Evolutionary conservation across 2,329 filamentous ascomycete species (phyloP).

Genomic region (Trichophyton equinum): DNA sequence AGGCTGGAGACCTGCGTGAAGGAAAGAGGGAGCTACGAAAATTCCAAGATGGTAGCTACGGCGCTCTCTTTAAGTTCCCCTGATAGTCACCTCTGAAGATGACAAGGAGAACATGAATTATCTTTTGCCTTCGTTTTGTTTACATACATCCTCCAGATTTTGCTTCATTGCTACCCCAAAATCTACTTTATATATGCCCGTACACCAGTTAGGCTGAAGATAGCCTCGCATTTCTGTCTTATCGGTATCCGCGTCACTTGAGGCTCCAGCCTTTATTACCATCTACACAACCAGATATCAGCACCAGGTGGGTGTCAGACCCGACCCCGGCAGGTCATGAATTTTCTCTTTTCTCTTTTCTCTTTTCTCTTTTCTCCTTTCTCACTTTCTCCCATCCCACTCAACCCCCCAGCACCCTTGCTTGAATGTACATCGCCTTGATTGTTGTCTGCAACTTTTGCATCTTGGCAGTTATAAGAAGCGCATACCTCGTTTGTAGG

Average conservation of each 20-base stretch:
- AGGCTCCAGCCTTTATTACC: neutral
- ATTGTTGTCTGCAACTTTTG: neutral
- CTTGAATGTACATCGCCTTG: neutral
- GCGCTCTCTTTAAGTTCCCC: constrained; percentile 6
- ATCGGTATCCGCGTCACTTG: neutral
- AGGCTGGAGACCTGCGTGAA: neutral
- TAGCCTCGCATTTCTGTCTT: neutral
- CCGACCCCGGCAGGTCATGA: neutral
- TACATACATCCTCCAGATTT: neutral
- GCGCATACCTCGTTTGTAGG: neutral
- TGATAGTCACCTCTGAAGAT: neutral
- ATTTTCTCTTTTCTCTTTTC: neutral
- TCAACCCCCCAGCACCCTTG: no score
- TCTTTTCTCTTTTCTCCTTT: neutral
- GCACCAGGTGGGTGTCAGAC: neutral
- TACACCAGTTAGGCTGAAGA: neutral
- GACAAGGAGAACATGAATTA: neutral
- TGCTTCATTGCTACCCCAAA: neutral
- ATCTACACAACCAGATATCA: neutral
- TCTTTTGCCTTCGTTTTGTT: neutral
- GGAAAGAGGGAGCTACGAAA: neutral
- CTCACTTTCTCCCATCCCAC: neutral
- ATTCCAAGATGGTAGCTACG: constrained; percentile 7
- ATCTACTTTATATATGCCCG: neutral
- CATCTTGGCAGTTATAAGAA: neutral